Evolutionary conservation across 2,329 filamentous ascomycete species (phyloP), one percentile per base, ranked within the genome.

Genomic region (Colletotrichum sp.): DNA sequence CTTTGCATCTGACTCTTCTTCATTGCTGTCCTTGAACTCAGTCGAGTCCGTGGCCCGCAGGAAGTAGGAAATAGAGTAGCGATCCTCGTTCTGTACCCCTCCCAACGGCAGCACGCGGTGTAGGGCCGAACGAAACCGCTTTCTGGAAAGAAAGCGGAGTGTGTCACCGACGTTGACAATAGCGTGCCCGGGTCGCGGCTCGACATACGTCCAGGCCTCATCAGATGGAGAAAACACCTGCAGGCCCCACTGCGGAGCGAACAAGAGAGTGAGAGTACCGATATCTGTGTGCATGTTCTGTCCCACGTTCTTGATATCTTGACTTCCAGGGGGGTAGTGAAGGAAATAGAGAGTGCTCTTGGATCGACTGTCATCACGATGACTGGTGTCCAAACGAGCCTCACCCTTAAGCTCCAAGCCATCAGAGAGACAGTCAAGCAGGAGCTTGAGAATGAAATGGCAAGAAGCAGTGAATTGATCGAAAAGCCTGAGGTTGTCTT

Each of bases 141-240:
- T 48, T 13, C 58, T 48, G 12, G 74, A 73, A 6, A 77, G 65
- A 36, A 76, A 73, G n/a, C 69, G 79, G 60, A 83, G 68, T 18
- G 77, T 77, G 71, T 85, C 82, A 4, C 82, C 83, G 34, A 85
- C 79, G 76, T 83, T 85, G 75, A 83, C 78, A 63, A 84, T 80
- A 16, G 82, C 82, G 71, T 82, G 79, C 3, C 78, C 78, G 2
- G 78, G 75, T 24, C 78, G 77, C 6, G 83, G 82, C 52, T 73
- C 75, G 18, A 85, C 78, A 66, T 72, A 81, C 13, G 72, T 75
- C 81, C 80, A 82, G 9, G 75, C 67, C 8, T 61, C 70, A 32
- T 74, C 76, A 3, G 74, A 74, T 18, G 24, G 52, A 21, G 61
- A 36, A 34, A 65, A 34, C 4, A 72, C 38, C 68, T 85, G 83